phyloP scores from a whole-genome alignment of 805 yeast species.

The Kodamaea laetipori region DNA sequence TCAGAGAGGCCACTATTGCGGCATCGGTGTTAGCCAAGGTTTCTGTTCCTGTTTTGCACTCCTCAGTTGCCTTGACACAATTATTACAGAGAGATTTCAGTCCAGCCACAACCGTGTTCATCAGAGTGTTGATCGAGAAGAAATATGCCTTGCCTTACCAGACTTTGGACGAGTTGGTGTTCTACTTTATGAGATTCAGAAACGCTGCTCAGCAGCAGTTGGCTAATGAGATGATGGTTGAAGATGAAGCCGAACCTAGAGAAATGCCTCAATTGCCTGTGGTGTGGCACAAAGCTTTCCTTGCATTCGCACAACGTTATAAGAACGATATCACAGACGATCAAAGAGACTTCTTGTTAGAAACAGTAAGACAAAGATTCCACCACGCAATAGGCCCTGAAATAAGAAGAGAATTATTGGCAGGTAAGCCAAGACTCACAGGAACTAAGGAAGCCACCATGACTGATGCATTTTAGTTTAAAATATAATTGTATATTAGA shows the following conservation, averaged over 20 bases:
- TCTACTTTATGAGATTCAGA: slow-evolving; percentile 91
- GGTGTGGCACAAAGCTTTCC: slow-evolving; percentile 96
- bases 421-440: slow-evolving; percentile 71
- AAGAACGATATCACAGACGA: slow-evolving; percentile 98
- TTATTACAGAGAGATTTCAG: slow-evolving; percentile 76
- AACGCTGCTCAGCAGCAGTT: slow-evolving; percentile 45
- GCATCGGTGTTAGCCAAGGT: slow-evolving; percentile 88
- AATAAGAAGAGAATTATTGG: slow-evolving; percentile 87
- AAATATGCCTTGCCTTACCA: slow-evolving; percentile 96
- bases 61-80: slow-evolving; percentile 91
- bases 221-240: slow-evolving; percentile 41
- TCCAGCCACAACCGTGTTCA: slow-evolving; percentile 89
- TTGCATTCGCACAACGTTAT: slow-evolving; percentile 93
- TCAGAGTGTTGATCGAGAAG: slow-evolving; percentile 86
- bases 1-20: slow-evolving; percentile 92
- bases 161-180: slow-evolving; percentile 91
- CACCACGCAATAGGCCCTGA: slow-evolving; percentile 92
- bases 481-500: slow-evolving; percentile 7
- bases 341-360: slow-evolving; percentile 91
- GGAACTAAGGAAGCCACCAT: slow-evolving; percentile 37
- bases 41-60: slow-evolving; percentile 92
- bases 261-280: slow-evolving; percentile 74
- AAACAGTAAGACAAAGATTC: slow-evolving; percentile 85
- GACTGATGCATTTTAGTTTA: slow-evolving; percentile 38
- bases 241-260: slow-evolving; percentile 27